Evolutionary conservation across 2,329 filamentous ascomycete genomes (phyloP), one percentile per base, ranked within the genome.

Genomic region (Neonectria coccinea): DNA sequence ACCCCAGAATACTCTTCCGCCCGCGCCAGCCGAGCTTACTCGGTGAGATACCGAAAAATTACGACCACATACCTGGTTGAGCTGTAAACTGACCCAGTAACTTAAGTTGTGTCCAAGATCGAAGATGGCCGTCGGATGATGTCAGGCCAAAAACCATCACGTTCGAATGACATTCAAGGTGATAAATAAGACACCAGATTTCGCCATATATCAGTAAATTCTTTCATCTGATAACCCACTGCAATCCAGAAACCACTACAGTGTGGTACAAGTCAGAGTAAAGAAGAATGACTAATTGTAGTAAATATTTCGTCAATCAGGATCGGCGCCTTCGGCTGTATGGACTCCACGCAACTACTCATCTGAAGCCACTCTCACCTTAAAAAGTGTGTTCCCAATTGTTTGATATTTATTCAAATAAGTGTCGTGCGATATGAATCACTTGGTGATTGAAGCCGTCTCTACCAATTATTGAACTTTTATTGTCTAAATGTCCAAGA

Each of bases 11-110:
- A 33, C 54, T 52, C 36, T 56, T 11, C 33, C 50, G 33, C n/a
- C 51, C 44, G 61, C 54, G 50, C 22, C 41, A 54, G 44, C 60
- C 60, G 55, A 41, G 33, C 25, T 50, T 27, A 14, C 45, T 48
- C 45, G 16, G 39, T 8, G n/a, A 42, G n/a, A 42, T 42, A 20
- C 45, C 25, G 29, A 33, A 20, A 14, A 12, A 14, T 10, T 18
- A 14, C 18, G 8, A 51, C 6, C 10, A 11, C 29, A 51, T 18
- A 11, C n/a, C 9, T 31, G 12, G 29, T 20, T 11, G 10, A 51
- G n/a, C 12, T n/a, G 14, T 51, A 16, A n/a, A n/a, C 9, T 51
- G 48, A 51, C 10, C 9, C n/a, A 11, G 8, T 12, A 20, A 7
- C 18, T n/a, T 51, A 20, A 11, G 18, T 33, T 31, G n/a, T 18